phyloP scores from a whole-genome alignment of 2,329 filamentous ascomycete species.

The Aspergillus phoenicis region DNA sequence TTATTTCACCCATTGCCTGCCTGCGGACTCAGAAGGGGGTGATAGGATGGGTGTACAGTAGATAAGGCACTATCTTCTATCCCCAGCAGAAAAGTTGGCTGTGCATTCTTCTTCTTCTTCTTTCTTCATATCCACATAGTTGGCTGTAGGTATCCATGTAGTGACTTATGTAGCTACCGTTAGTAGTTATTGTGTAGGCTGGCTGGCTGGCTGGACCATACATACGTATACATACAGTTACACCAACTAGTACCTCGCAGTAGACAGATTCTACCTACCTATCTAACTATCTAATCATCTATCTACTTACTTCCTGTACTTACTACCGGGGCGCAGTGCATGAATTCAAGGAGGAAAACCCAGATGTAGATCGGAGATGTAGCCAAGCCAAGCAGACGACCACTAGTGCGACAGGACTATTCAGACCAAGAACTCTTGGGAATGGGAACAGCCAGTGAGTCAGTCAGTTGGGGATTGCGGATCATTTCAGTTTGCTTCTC shows the following conservation, averaged over 20 bases:
- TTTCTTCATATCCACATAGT: no score
- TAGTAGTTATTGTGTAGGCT: no score
- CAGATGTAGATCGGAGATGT: constrained; percentile 3
- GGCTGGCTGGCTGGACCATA: neutral
- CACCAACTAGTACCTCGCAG: no score
- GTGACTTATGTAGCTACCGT: neutral
- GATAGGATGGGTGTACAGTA: no score
- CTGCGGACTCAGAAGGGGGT: neutral
- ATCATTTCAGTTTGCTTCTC: neutral
- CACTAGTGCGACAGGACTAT: constrained; percentile 4
- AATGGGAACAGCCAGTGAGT: no score
- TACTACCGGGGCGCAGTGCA: no score
- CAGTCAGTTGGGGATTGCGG: neutral
- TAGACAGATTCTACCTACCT: no score
- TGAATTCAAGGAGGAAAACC: constrained; percentile 2
- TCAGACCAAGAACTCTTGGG: constrained; percentile 4
- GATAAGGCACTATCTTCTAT: no score
- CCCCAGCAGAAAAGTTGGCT: neutral
- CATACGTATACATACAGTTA: neutral
- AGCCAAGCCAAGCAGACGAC: neutral
- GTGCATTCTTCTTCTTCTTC: neutral
- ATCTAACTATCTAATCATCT: no score
- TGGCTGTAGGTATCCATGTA: no score
- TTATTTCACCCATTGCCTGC: no score
- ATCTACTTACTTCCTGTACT: no score